phyloP scores from a whole-genome alignment of 2,329 filamentous ascomycete genomes.

The Fonsecaea nubica region DNA sequence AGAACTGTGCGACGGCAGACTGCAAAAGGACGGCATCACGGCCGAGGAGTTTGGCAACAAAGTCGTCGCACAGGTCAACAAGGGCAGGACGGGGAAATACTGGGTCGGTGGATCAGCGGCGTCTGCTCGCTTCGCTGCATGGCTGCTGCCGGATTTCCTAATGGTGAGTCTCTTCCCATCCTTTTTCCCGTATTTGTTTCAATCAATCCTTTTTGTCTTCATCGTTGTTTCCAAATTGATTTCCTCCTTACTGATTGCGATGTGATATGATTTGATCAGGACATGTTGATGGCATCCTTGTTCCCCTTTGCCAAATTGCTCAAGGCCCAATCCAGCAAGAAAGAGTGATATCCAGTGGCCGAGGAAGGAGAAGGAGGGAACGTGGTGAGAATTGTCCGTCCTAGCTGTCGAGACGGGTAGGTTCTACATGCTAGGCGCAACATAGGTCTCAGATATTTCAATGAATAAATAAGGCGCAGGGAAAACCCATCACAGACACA shows the following conservation, averaged over 20 bases:
- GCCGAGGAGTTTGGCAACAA: constrained; percentile 24
- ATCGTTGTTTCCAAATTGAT: not conserved
- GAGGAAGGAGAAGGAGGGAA: too few species aligned
- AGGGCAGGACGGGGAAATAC: constrained; percentile 26
- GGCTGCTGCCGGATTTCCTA: constrained; percentile 25
- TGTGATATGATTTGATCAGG: constrained; percentile 3
- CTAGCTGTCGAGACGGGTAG: not conserved
- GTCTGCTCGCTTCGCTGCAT: constrained; percentile 13
- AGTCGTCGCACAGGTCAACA: constrained; percentile 31
- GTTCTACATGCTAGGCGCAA: too few species aligned
- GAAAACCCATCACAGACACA: too few species aligned
- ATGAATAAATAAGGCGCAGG: too few species aligned
- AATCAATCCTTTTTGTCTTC: not conserved
- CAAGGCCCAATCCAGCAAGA: constrained; percentile 9
- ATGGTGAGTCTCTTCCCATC: constrained; percentile 19
- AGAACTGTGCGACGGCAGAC: constrained; percentile 22
- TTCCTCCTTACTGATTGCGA: constrained; percentile 7
- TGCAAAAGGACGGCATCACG: constrained; percentile 28
- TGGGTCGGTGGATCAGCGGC: constrained; percentile 29
- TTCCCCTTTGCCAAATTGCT: constrained; percentile 22
- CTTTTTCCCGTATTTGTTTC: too few species aligned
- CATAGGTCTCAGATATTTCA: too few species aligned
- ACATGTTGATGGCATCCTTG: constrained; percentile 14
- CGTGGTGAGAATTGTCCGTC: too few species aligned
- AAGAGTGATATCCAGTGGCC: not conserved